Evolutionary conservation across 805 yeast genomes (phyloP), one percentile per base, ranked within the genome.

Genomic region (Hanseniaspora vineae): DNA sequence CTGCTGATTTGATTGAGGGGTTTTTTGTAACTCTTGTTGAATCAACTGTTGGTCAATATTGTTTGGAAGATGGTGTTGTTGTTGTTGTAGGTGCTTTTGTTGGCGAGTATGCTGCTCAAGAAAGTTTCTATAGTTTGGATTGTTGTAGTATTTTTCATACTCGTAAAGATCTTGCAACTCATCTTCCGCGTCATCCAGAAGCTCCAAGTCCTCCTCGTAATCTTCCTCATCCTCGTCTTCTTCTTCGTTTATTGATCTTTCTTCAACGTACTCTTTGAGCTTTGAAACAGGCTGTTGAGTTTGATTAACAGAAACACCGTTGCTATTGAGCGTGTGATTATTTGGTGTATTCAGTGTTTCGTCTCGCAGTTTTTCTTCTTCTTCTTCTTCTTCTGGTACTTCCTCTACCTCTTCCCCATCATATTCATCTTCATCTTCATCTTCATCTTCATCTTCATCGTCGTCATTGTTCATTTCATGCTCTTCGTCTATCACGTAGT

Each of bases 351-450:
- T 14, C 4, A 11, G 29, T 18, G 43, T 40, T 11, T 20, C n/a
- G 13, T 20, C 23, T 8, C 12, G n/a, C 19, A 12, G 23, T 12
- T 42, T 31, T 18, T 18, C 20, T 42, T 31, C 35, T 18, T 29
- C 19, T 18, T 40, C 6, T 10, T 56, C 54, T 0, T 66, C 57
- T 6, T 68, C 65, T 78, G 81, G 76, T 43, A 69, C 68, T 6
- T 57, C 52, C 20, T 51, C 58, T 17, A 52, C 61, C 35, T 53
- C 61, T 20, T 55, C 61, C 12, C 54, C 62, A 2, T 51, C 56
- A n/a, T 56, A 57, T 29, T 53, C 52, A 1, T 58, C 61, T 31
- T 59, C 65, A 12, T 63, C 70, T 12, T 58, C 55, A 2, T 62
- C 68, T 19, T 51, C 59, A 31, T 49, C 55, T 13, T 52, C 51